These are phyloP conservation scores for Triticum aestivum DNA, from an alignment of 176 grass and related monocot species.

Conservation along the genomic window DNA sequence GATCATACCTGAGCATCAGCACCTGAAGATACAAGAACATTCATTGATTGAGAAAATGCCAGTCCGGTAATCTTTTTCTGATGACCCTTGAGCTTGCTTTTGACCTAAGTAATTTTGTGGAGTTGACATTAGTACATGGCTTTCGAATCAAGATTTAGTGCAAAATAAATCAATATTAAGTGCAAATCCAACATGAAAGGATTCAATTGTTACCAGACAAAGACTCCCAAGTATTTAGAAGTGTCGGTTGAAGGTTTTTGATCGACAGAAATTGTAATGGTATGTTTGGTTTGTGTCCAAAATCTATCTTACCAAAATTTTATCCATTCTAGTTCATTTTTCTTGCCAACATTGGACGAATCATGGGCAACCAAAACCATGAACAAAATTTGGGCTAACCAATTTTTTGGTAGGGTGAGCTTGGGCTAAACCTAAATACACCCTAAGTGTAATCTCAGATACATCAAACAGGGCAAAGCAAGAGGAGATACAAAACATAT, in stretches of 20 bases:
- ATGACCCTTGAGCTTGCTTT: conserved; percentile 98
- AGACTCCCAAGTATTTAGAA: background rate
- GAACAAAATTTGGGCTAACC: background rate
- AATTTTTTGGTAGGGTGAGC: background rate
- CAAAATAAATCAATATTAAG: background rate
- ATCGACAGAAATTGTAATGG: background rate
- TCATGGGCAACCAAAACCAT: background rate
- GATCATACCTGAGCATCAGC: conserved; percentile 91
- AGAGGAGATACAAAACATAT: background rate
- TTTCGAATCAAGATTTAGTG: background rate
- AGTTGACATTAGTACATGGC: background rate
- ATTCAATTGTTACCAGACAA: background rate
- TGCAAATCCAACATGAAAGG: background rate
- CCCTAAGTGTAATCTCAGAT: background rate
- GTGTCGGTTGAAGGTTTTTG: background rate
- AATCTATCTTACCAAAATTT: background rate
- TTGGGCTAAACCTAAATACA: background rate
- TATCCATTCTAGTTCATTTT: background rate
- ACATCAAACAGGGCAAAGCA: background rate
- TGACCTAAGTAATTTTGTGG: conserved; percentile 48
- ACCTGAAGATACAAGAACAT: conserved; percentile 93
- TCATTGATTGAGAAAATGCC: conserved; percentile 90
- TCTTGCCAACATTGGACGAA: background rate
- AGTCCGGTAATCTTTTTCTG: conserved; percentile 98
- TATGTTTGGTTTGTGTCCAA: background rate